These are phyloP conservation scores for Flaveria linearis DNA, from an alignment of 129 eudicot species.

Conservation along the genomic window DNA sequence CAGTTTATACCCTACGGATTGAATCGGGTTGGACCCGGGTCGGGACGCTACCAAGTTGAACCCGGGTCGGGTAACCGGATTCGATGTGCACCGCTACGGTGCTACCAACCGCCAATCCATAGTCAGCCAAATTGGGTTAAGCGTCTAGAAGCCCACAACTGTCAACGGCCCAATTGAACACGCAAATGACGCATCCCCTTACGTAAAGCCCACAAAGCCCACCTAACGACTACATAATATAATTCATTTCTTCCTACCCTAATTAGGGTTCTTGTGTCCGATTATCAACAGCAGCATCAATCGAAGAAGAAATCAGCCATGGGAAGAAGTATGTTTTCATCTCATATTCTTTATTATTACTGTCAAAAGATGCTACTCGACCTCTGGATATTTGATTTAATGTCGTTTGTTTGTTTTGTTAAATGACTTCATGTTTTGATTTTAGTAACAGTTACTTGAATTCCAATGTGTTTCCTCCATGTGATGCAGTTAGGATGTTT, in stretches of 20 bases:
- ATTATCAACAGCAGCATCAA: constrained; percentile 27
- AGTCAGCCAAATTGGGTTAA: constrained; percentile 25
- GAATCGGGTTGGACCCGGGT: too few species aligned
- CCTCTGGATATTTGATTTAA: neutral
- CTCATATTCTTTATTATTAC: neutral
- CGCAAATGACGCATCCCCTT: constrained; percentile 51
- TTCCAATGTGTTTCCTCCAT: neutral
- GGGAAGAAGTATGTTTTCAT: constrained; percentile 45
- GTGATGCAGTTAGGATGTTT: too few species aligned
- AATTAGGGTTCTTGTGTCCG: constrained; percentile 32
- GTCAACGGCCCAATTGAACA: constrained; percentile 35
- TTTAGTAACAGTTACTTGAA: too few species aligned
- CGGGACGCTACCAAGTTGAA: too few species aligned
- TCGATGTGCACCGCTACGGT: too few species aligned
- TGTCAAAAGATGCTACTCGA: too few species aligned
- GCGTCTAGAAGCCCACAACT: constrained; percentile 34
- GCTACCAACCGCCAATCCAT: neutral
- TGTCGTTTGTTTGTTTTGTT: neutral
- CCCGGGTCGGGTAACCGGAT: too few species aligned
- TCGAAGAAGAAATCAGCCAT: constrained; percentile 24
- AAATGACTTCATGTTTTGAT: neutral
- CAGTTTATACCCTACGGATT: too few species aligned
- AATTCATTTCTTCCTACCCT: constrained; percentile 19
- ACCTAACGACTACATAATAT: constrained; percentile 26
- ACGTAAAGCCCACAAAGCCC: constrained; percentile 55